These are phyloP conservation scores for Eustoma russellianum DNA, from an alignment of 257 asterid species.

Conservation along the genomic window DNA sequence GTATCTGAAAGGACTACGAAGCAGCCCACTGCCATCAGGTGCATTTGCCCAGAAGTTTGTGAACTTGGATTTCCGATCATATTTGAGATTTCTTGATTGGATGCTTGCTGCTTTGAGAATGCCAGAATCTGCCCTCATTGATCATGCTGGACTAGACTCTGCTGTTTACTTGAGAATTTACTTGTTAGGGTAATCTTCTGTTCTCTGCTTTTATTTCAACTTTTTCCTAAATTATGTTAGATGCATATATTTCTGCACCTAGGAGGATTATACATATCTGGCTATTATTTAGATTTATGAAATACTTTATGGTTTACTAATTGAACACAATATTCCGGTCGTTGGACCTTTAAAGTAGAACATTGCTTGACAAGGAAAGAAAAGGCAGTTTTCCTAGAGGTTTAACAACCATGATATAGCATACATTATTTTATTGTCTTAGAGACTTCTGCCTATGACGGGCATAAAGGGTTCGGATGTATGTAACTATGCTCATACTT, in stretches of 20 bases:
- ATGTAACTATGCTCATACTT: neutral
- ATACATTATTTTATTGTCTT: too few species aligned
- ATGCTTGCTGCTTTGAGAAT: slow-evolving; percentile 83
- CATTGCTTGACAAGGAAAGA: too few species aligned
- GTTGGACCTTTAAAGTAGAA: too few species aligned
- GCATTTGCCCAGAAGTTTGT: slow-evolving; percentile 55
- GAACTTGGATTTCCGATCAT: slow-evolving; percentile 73
- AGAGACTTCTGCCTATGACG: too few species aligned
- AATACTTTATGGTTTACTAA: neutral
- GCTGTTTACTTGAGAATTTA: slow-evolving; percentile 86
- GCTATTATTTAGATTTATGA: neutral
- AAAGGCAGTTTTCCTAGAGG: too few species aligned
- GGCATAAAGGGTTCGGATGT: too few species aligned
- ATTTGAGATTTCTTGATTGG: slow-evolving; percentile 76
- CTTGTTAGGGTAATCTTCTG: slow-evolving; percentile 59
- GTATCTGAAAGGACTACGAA: slow-evolving; percentile 83
- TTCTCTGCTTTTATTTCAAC: neutral
- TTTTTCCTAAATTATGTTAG: slow-evolving; percentile 2
- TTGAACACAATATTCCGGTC: too few species aligned
- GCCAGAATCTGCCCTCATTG: slow-evolving; percentile 94
- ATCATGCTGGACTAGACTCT: slow-evolving; percentile 95
- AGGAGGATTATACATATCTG: neutral
- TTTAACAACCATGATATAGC: too few species aligned
- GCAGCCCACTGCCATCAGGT: slow-evolving; percentile 64
- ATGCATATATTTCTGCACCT: neutral